These are phyloP conservation scores for Curvularia lunata DNA, from an alignment of 2,329 filamentous ascomycete species.

Conservation along the genomic window DNA sequence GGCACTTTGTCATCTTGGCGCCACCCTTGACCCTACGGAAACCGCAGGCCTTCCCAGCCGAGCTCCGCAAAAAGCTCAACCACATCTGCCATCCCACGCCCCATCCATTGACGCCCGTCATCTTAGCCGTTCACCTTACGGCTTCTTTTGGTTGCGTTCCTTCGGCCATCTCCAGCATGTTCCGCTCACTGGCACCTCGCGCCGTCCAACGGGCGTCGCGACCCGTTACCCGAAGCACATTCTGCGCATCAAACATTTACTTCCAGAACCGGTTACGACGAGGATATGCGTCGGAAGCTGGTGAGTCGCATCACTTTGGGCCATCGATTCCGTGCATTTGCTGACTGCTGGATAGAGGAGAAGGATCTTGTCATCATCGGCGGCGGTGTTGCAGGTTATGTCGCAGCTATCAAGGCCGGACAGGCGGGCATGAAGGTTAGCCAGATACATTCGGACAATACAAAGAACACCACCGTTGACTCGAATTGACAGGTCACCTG, in stretches of 20 bases:
- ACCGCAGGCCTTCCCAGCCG: conserved; percentile 30
- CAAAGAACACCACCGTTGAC: conserved; percentile 12
- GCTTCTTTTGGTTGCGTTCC: conserved; percentile 36
- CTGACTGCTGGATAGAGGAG: conserved; percentile 68
- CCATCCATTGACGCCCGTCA: conserved; percentile 49
- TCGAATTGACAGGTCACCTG: conserved; percentile 75
- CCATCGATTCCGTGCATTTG: conserved; percentile 25
- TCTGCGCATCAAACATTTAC: conserved; percentile 53
- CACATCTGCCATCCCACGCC: conserved; percentile 44
- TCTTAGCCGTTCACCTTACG: conserved; percentile 39
- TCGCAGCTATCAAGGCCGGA: conserved; percentile 97
- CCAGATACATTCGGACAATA: conserved; percentile 7
- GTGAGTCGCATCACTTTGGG: conserved; percentile 44
- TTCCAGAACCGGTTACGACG: conserved; percentile 61
- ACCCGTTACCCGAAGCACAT: conserved; percentile 47
- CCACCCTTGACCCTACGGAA: conserved; percentile 32
- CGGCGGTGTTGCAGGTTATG: conserved; percentile 97
- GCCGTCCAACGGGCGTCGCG: conserved; percentile 53
- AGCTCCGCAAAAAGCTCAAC: conserved; percentile 43
- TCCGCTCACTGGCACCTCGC: conserved; percentile 60
- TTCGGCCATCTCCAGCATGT: conserved; percentile 53
- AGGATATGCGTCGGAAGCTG: conserved; percentile 62
- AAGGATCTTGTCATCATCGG: conserved; percentile 98
- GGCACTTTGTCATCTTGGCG: conserved; percentile 25
- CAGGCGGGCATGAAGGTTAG: conserved; percentile 93